Evolutionary conservation across 768 basidiomycete species (phyloP).

Genomic region (Hygrophoropsis aurantiaca): DNA sequence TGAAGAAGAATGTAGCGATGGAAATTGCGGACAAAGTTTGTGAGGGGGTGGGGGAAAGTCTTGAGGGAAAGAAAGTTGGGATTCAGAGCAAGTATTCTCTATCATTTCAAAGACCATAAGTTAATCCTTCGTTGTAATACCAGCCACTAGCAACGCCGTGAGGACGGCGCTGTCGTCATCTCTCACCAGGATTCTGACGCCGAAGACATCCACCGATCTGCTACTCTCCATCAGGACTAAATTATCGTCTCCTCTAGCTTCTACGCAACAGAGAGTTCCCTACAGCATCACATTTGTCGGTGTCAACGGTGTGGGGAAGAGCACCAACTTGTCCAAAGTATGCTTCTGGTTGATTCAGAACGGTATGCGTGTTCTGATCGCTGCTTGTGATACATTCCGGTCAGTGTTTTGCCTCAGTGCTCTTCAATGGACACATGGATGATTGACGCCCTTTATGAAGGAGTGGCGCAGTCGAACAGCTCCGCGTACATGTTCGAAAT

Average conservation of each 20-base stretch:
- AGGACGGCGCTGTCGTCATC: slow-evolving; percentile 79
- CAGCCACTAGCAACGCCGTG: slow-evolving; percentile 87
- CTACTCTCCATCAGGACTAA: slow-evolving; percentile 91
- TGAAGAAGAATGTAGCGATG: slow-evolving; percentile 98
- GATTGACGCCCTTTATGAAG: slow-evolving; percentile 37
- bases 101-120: background rate
- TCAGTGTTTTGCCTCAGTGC: slow-evolving; percentile 26
- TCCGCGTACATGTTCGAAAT: slow-evolving; percentile 95
- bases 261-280: slow-evolving; percentile 76
- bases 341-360: slow-evolving; percentile 99
- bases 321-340: slow-evolving; percentile 96
- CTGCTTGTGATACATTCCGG: slow-evolving; percentile 98
- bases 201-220: slow-evolving; percentile 96
- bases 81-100: slow-evolving; percentile 67
- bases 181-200: slow-evolving; percentile 91
- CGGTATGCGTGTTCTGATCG: slow-evolving; percentile 87
- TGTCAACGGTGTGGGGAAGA: slow-evolving; percentile 98
- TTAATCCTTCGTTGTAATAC: slow-evolving; percentile 15
- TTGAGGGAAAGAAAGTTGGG: slow-evolving; percentile 89
- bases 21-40: slow-evolving; percentile 95
- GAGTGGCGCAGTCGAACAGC: slow-evolving; percentile 96
- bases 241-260: slow-evolving; percentile 67
- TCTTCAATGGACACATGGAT: background rate
- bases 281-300: slow-evolving; percentile 97
- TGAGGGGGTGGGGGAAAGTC: slow-evolving; percentile 86